A percentile compares a stretch with the other conserved stretches of the same genome.
phyloP scores from a whole-genome alignment of 345 rosid genomes.

The Sisymbrium altissimum region DNA sequence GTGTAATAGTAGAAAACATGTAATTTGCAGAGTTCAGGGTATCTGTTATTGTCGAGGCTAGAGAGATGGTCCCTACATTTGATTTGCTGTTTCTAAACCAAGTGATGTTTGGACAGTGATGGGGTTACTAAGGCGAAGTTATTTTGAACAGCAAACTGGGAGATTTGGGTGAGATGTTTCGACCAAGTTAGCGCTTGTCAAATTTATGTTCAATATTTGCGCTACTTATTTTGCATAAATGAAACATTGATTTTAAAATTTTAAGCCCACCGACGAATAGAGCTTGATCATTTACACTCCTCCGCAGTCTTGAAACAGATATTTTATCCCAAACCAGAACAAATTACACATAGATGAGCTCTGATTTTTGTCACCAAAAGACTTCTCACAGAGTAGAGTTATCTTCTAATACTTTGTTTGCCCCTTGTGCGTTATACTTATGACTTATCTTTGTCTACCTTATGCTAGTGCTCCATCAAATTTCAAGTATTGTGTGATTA shows the following conservation, averaged over 20 bases:
- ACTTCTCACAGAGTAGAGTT: not conserved
- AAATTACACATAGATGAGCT: not conserved
- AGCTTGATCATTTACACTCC: not conserved
- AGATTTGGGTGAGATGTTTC: not conserved
- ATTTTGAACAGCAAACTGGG: not conserved
- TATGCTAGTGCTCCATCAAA: too few species aligned
- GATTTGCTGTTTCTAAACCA: not conserved
- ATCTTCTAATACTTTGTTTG: not conserved
- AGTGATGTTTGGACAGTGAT: slow-evolving; percentile 2
- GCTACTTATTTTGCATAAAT: not conserved
- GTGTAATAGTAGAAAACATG: slow-evolving; percentile 20
- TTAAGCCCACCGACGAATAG: not conserved
- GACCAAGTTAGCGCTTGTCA: not conserved
- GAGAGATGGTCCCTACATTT: slow-evolving; percentile 3
- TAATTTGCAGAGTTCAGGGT: not conserved
- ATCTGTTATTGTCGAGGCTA: slow-evolving; percentile 5
- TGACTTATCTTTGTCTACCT: not conserved
- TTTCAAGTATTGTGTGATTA: too few species aligned
- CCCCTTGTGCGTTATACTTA: too few species aligned
- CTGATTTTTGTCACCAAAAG: not conserved
- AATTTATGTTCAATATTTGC: not conserved
- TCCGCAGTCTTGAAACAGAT: not conserved
- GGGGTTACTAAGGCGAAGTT: not conserved
- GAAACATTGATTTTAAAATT: not conserved
- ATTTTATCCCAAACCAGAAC: too few species aligned